Evolutionary conservation across 2,329 filamentous ascomycete species (phyloP).

Genomic region (Sordariomycetes sp.): DNA sequence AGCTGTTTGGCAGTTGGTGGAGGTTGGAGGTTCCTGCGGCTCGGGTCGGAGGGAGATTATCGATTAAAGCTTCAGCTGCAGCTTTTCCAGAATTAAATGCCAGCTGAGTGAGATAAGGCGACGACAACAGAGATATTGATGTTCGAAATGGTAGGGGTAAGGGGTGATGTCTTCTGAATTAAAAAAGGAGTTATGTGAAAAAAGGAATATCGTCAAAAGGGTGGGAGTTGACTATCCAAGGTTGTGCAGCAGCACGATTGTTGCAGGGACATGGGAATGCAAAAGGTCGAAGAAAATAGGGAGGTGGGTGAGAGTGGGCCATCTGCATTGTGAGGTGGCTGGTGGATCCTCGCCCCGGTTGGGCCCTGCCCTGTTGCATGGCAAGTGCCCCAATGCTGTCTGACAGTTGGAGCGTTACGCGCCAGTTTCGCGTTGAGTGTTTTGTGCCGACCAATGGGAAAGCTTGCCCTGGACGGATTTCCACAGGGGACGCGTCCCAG

Average conservation of each 20-base stretch:
- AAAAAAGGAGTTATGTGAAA: neutral
- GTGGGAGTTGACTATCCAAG: neutral
- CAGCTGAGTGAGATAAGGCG: neutral
- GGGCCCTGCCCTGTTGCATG: neutral
- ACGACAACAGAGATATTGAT: neutral
- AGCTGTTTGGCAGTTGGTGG: neutral
- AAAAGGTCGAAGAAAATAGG: neutral
- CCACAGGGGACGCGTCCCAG: neutral
- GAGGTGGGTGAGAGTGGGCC: neutral
- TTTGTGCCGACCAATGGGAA: neutral
- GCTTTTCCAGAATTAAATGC: neutral
- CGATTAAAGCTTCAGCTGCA: neutral
- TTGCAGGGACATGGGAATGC: neutral
- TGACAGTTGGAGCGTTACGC: neutral
- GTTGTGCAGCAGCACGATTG: neutral
- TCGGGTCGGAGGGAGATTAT: neutral
- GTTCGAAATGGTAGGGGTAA: neutral
- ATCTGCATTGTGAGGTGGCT: neutral
- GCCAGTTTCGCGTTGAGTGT: conserved; percentile 2
- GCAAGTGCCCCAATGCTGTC: neutral
- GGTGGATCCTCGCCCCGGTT: neutral
- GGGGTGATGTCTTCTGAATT: neutral
- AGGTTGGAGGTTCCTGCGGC: neutral
- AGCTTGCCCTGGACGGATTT: neutral
- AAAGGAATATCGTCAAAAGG: neutral